Evolutionary conservation across 805 yeast species (phyloP), one percentile per base, ranked within the genome.

Genomic region (Lipomyces spencermartinsiae): DNA sequence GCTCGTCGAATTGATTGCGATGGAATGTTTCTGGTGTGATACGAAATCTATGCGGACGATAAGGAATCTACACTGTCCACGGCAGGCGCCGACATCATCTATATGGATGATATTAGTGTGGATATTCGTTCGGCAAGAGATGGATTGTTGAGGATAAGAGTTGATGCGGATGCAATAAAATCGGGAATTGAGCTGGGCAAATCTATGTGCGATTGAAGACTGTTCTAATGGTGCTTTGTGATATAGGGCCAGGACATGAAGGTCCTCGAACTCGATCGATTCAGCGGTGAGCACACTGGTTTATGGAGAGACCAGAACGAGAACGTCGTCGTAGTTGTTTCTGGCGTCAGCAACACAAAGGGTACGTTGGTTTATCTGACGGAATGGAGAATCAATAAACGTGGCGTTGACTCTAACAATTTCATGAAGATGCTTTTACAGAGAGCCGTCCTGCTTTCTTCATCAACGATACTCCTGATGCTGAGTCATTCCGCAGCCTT

Each of bases 231-330:
- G 22, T 5, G 14, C 14, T 31, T n/a, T 22, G 14, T 22, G 33
- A 7, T 57, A 33, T 51, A 68, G 71, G 72, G 72, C 35, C 72
- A 69, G 62, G 72, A 69, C 61, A 69, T 67, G 72, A 69, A 69
- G 66, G 72, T 69, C 9, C 71, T 69, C 62, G 71, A 69, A 60
- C 67, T 69, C 57, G 71, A 69, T 34, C 72, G 68, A 61, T 69
- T 69, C 72, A 19, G 56, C 51, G 72, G 72, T 54, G 68, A 67
- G 62, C 70, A 69, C 71, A 58, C 61, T 55, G 72, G 72, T 19
- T 65, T 69, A 55, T 69, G 72, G 72, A 57, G 63, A 29, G 72
- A 69, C 62, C 54, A 62, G 68, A 59, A 58, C 60, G 72, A 69
- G 64, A 69, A 69, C 71, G 46, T 69, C 61, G 72, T 69, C 55